Base-by-base conservation (phyloP, 1,284 basidiomycete genomes). In the Cryptococcus maquisensis region DNA sequence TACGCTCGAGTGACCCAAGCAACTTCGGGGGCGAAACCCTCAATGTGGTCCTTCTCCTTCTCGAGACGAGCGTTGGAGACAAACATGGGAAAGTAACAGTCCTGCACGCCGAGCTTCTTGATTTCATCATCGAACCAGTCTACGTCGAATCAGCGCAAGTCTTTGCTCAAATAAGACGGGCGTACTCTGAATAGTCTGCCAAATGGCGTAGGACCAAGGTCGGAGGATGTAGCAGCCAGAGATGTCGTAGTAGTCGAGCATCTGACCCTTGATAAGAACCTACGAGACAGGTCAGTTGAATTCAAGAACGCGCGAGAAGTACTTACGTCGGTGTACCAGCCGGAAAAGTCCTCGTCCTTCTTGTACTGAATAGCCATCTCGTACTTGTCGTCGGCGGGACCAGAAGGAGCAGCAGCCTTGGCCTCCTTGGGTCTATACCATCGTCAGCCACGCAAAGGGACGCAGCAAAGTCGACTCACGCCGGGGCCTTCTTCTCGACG, bases 11-110 rank as follows among this genome's bases (percentile, higher is more conserved):
- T 99, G 52, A 99, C 96, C 96, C 95, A 99, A 24, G 95, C 96
- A 36, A 99, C 96, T 77, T 99, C 95, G 1, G 95, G 94, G 59
- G 95, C 96, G 77, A 99, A 99, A n/a, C 95, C 95, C 74, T 98
- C 96, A 61, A 99, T 93, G 76, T 99, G 95, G 69, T 98, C 88
- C 80, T 98, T 98, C 77, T 99, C 95, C 47, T 88, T 83, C 77
- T 99, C 94, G 51, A 99, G 83, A 37, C 96, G 90, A 58, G 90
- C 90, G 54, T 83, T 78, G 0, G 93, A 96, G 49, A 99, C 90
- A 68, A 98, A 98, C 92, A 98, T 97, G 15, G 95, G 96, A 83
- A 99, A 99, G 74, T 97, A 99, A 42, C 92, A 87, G 77, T 98
- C 98, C 74, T 96, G 89, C 32, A 98, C 94, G 44, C 88, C 96